These are phyloP conservation scores for Pseudogymnoascus destructans DNA, from an alignment of 2,329 filamentous ascomycete species.

Conservation along the genomic window DNA sequence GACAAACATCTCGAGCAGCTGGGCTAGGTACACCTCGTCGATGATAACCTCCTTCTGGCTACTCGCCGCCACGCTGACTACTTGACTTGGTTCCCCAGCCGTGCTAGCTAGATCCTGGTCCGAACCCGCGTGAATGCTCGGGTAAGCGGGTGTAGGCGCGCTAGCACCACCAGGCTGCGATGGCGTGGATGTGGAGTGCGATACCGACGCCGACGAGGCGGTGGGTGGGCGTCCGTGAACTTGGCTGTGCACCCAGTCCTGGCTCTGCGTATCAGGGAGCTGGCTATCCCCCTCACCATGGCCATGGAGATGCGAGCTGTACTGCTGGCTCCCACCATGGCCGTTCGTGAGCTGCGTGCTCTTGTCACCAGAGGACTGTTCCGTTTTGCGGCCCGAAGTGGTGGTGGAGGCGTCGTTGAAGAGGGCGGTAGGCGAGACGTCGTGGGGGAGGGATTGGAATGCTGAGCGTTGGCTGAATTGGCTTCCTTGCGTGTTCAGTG, in stretches of 20 bases:
- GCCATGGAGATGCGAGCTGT: conserved; percentile 19
- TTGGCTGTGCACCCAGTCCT: not conserved
- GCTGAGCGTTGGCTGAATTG: conserved; percentile 37
- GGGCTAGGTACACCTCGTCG: conserved; percentile 27
- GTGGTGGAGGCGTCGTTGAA: conserved; percentile 86
- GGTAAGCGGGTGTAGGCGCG: conserved; percentile 18
- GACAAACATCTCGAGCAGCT: conserved; percentile 18
- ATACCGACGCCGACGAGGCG: not conserved
- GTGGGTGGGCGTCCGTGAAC: not conserved
- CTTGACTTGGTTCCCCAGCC: not conserved
- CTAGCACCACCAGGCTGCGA: not conserved
- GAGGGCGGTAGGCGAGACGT: conserved; percentile 43
- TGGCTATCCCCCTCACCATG: conserved; percentile 22
- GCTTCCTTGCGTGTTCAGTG: conserved; percentile 45
- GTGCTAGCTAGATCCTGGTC: not conserved
- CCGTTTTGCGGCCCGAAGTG: conserved; percentile 67
- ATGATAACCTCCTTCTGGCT: conserved; percentile 27
- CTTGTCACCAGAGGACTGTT: conserved; percentile 53
- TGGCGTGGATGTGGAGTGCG: not conserved
- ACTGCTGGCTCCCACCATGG: conserved; percentile 23
- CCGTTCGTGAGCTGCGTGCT: conserved; percentile 66
- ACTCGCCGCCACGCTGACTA: not conserved
- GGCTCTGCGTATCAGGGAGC: conserved; percentile 39
- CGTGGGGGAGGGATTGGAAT: conserved; percentile 43
- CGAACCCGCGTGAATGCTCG: conserved; percentile 11